Conservation (phyloP, 164 flowering plant genomes). For the Buxus sempervirens region DNA sequence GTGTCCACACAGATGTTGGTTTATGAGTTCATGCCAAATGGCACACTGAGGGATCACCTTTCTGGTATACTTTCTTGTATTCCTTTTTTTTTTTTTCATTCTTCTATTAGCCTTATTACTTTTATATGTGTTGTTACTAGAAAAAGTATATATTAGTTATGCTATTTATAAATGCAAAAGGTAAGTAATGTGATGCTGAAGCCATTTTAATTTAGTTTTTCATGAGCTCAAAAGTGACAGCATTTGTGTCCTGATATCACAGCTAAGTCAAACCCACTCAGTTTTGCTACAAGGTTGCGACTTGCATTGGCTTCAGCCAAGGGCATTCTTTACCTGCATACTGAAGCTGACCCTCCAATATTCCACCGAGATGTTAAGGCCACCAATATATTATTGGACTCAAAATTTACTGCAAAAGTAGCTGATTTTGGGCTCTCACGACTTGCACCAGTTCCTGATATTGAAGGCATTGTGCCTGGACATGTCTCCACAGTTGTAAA, state of each 20-base stretch:
- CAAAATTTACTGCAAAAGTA: slow-evolving; percentile 66
- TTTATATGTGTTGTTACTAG: neutral
- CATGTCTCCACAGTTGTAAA: slow-evolving; percentile 88
- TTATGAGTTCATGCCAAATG: slow-evolving; percentile 83
- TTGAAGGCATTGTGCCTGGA: slow-evolving; percentile 60
- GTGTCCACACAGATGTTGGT: slow-evolving; percentile 64
- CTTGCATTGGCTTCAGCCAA: slow-evolving; percentile 75
- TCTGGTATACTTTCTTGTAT: slow-evolving; percentile 37
- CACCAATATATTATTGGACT: slow-evolving; percentile 77
- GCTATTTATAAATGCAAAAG: neutral
- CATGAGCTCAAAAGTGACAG: neutral
- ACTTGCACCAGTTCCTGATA: slow-evolving; percentile 79
- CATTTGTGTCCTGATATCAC: slow-evolving; percentile 17
- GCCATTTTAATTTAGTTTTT: neutral
- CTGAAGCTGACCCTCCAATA: slow-evolving; percentile 92
- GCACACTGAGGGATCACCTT: slow-evolving; percentile 65
- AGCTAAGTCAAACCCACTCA: slow-evolving; percentile 45
- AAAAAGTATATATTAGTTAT: neutral
- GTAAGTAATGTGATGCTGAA: neutral
- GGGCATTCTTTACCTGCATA: slow-evolving; percentile 85
- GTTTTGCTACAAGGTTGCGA: slow-evolving; percentile 58
- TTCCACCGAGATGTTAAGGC: slow-evolving; percentile 93
- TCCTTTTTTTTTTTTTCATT: neutral
- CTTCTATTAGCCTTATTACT: neutral
- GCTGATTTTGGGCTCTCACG: slow-evolving; percentile 94